Base-by-base conservation (phyloP, 495 filamentous ascomycete genomes). In the Filosporella fistucella region DNA sequence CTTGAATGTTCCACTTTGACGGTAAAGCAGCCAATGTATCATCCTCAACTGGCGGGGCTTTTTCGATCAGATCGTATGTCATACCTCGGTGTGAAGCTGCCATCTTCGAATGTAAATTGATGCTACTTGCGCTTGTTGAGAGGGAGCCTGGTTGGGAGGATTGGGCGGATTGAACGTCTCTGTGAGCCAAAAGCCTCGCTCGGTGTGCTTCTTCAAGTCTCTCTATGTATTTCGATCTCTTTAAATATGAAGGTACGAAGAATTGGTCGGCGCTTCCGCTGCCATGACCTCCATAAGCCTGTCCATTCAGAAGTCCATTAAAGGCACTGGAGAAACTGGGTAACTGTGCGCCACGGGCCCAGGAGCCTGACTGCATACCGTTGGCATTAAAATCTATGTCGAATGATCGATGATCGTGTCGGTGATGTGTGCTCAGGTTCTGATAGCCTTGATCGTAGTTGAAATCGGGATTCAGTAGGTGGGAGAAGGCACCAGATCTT, bases 51-150 rank as follows among this genome's bases (percentile, higher is more conserved):
- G 72, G 64, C 8, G 86, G 78, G 42, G 78, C 70, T 52, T 88
- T 81, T 67, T 96, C 93, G 54, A 95, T 85, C 34, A 95, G 71
- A 57, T 96, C 88, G 65, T 85, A 89, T 10, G 86, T 79, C 69
- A 93, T 81, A 10, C 90, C 91, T 14, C 86, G 75, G 59, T 96
- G 88, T 6, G 85, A 81, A 9, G 86, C 71, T 4, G 78, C 73
- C 65, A 85, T 80, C 56, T 62, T 69, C 33, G 81, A 80, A 60
- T 80, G 78, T 13, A 85, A 62, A 57, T 80, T 81, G 41, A 69
- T 66, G 68, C 75, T 78, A 70, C 80, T 81, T 18, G 80, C 78
- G 49, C 77, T 81, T 34, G 75, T 74, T 11, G 84, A 82, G 10
- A 87, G 67, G 6, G 82, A 76, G 7, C 68, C 71, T 11, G 60